Conservation (phyloP, 2,329 filamentous ascomycete species). For the Colletotrichum sojae region DNA sequence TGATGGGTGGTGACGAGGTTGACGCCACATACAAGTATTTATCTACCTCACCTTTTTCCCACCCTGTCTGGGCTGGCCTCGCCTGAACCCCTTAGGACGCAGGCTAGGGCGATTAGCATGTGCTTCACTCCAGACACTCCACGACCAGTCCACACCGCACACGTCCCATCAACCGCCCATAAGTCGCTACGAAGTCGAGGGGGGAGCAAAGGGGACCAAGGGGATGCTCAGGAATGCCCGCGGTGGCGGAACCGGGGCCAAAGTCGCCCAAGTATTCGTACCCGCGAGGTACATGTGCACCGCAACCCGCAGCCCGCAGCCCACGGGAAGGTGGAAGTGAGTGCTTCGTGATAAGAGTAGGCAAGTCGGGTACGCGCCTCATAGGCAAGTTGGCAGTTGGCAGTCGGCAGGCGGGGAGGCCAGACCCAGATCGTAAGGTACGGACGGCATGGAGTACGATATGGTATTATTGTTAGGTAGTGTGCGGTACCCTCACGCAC, state of each 20-base stretch:
- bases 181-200: slow-evolving; percentile 21
- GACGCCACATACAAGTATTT: slow-evolving; percentile 40
- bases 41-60: slow-evolving; percentile 22
- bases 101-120: slow-evolving; percentile 25
- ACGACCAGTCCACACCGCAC: slow-evolving; percentile 2
- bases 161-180: neutral
- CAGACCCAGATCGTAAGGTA: no score
- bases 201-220: slow-evolving; percentile 19
- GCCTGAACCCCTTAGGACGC: slow-evolving; percentile 36
- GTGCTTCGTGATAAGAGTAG: no score
- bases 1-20: slow-evolving; percentile 36
- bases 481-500: no score
- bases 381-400: no score
- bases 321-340: no score
- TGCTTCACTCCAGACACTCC: slow-evolving; percentile 17
- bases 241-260: slow-evolving; percentile 33
- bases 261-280: slow-evolving; percentile 32
- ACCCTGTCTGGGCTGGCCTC: slow-evolving; percentile 18
- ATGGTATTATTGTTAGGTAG: no score
- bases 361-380: no score
- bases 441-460: no score
- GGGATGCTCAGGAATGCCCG: slow-evolving; percentile 36
- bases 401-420: no score
- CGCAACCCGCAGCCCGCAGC: slow-evolving; percentile 10
- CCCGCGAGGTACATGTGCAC: slow-evolving; percentile 33